phyloP scores from a whole-genome alignment of 139 green algal species.

The Picochlorum sp. region DNA sequence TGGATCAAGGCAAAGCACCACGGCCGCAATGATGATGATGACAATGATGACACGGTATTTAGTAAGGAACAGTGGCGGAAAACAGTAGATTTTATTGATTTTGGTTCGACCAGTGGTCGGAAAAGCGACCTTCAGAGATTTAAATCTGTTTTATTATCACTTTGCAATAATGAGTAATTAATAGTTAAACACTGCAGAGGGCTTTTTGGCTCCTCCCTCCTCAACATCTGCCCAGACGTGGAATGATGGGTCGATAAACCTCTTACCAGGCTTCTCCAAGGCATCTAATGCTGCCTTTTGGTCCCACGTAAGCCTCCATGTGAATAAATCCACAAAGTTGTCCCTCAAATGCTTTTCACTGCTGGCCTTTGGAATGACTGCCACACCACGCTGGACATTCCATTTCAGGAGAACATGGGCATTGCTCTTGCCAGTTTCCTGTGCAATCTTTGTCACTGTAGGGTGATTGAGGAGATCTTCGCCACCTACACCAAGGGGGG shows the following conservation, averaged over 20 bases:
- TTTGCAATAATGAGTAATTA: background rate
- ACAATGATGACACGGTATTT: constrained; percentile 7
- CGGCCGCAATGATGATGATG: constrained; percentile 2
- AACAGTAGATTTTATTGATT: constrained; percentile 36
- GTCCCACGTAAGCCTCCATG: constrained; percentile 38
- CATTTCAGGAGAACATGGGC: constrained; percentile 71
- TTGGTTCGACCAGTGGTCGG: constrained; percentile 5
- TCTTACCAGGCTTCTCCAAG: constrained; percentile 30
- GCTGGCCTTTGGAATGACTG: constrained; percentile 56
- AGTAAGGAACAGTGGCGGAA: constrained; percentile 25
- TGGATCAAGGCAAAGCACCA: constrained; percentile 15
- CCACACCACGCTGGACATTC: constrained; percentile 75
- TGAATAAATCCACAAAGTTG: constrained; percentile 45
- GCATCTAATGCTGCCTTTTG: constrained; percentile 53
- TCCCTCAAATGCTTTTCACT: constrained; percentile 33
- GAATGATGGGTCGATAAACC: constrained; percentile 35
- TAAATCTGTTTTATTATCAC: background rate
- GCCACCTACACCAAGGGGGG: constrained; percentile 37
- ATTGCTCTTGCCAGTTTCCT: constrained; percentile 39
- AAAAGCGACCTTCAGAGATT: background rate
- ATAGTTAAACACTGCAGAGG: constrained; percentile 20
- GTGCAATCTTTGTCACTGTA: constrained; percentile 39
- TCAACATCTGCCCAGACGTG: constrained; percentile 42
- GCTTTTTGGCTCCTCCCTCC: constrained; percentile 27
- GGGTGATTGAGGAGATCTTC: constrained; percentile 33